These are phyloP conservation scores for Niebla homalea DNA, from an alignment of 495 filamentous ascomycete species.

Conservation along the genomic window DNA sequence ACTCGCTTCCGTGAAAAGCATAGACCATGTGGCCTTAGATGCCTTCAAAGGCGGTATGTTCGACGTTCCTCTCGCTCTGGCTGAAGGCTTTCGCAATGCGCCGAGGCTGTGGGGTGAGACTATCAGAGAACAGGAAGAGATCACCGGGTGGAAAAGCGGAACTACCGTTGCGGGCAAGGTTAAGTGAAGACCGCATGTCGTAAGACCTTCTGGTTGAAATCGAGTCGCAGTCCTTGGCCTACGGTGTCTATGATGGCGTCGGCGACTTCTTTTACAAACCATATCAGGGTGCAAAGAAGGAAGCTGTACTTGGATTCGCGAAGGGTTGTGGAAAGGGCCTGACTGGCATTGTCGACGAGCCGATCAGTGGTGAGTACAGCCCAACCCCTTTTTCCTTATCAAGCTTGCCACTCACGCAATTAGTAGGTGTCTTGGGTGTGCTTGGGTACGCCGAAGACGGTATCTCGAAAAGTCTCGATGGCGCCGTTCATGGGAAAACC, in stretches of 20 bases:
- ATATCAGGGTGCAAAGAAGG: slow-evolving; percentile 10
- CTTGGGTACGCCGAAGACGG: slow-evolving; percentile 20
- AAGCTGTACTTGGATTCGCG: slow-evolving; percentile 4
- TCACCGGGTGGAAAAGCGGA: slow-evolving; percentile 28
- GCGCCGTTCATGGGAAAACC: slow-evolving; percentile 17
- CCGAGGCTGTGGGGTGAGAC: slow-evolving; percentile 38
- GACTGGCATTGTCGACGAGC: slow-evolving; percentile 4
- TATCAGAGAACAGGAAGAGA: slow-evolving; percentile 23
- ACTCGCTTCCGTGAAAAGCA: slow-evolving; percentile 21
- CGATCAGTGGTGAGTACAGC: slow-evolving; percentile 6
- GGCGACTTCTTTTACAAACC: slow-evolving; percentile 9
- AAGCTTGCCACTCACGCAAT: neutral
- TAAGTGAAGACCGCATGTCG: neutral
- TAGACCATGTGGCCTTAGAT: slow-evolving; percentile 23
- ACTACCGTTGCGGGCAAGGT: slow-evolving; percentile 18
- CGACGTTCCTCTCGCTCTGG: slow-evolving; percentile 46
- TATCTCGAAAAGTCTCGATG: slow-evolving; percentile 18
- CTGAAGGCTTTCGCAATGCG: slow-evolving; percentile 62
- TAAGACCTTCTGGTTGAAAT: neutral
- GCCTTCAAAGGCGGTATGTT: slow-evolving; percentile 27
- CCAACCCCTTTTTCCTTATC: neutral
- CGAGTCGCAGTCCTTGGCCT: slow-evolving; percentile 7
- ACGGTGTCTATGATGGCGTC: slow-evolving; percentile 12
- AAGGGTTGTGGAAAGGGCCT: slow-evolving; percentile 13
- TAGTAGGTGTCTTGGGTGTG: slow-evolving; percentile 17